These are phyloP conservation scores for Euphorbia celastroides DNA, from an alignment of 441 rosid species.

Conservation along the genomic window DNA sequence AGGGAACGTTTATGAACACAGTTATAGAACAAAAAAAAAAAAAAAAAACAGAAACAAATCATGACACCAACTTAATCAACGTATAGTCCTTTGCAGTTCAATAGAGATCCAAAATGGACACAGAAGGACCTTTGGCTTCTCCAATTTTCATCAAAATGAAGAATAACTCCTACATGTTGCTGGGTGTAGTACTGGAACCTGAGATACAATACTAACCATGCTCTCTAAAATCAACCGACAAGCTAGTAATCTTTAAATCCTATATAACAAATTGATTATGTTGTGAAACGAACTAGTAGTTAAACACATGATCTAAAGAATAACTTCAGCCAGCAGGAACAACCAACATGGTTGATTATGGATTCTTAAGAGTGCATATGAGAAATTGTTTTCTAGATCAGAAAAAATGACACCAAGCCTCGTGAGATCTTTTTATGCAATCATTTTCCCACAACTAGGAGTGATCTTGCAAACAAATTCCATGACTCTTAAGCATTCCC, in stretches of 20 bases:
- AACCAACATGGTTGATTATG: conserved; percentile 1
- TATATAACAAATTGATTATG: conserved; percentile 1
- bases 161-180: not conserved
- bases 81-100: not conserved
- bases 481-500: not conserved
- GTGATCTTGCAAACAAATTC: not conserved
- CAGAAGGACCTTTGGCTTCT: not conserved
- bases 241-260: not conserved
- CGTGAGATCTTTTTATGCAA: not conserved
- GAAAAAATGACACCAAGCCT: not conserved
- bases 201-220: not conserved
- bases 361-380: not conserved
- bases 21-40: not conserved
- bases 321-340: not conserved
- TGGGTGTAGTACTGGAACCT: not conserved
- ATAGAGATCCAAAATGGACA: not conserved
- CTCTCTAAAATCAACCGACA: not conserved
- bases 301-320: not conserved
- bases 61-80: not conserved
- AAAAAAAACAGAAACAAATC: not conserved
- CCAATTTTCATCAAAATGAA: not conserved
- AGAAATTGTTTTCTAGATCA: not conserved
- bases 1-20: conserved; percentile 13
- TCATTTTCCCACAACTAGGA: not conserved
- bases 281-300: no score